These are phyloP conservation scores for Sarocladium oryzae DNA, from an alignment of 2,329 filamentous ascomycete genomes.

Conservation along the genomic window DNA sequence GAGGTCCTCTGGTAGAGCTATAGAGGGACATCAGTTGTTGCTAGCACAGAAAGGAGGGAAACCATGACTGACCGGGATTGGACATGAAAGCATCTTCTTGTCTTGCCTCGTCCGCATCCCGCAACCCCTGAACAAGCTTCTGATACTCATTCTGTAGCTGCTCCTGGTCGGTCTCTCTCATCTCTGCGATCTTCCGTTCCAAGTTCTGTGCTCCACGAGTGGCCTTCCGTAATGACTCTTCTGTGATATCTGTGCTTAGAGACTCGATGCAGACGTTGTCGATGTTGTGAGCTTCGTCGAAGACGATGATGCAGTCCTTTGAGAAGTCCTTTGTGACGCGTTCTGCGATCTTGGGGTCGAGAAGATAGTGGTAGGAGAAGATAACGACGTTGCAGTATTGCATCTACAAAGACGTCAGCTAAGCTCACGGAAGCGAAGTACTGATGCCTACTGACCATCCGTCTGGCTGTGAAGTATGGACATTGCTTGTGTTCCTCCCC, in stretches of 20 bases:
- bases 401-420: constrained; percentile 54
- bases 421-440: not conserved
- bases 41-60: not conserved
- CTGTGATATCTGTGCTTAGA: constrained; percentile 90
- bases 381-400: constrained; percentile 99
- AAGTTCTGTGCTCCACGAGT: constrained; percentile 86
- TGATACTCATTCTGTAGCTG: constrained; percentile 94
- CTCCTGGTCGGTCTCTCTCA: constrained; percentile 92
- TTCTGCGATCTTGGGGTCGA: constrained; percentile 97
- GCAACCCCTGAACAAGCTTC: constrained; percentile 86
- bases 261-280: constrained; percentile 99
- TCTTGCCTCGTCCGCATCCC: constrained; percentile 80
- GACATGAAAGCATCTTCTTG: constrained; percentile 97
- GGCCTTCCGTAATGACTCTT: constrained; percentile 87
- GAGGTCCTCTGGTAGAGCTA: constrained; percentile 81
- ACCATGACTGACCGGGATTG: constrained; percentile 57
- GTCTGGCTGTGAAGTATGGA: constrained; percentile 89
- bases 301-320: constrained; percentile 97
- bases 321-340: constrained; percentile 91
- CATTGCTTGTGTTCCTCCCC: constrained; percentile 96
- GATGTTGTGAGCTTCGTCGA: constrained; percentile 98
- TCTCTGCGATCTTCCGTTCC: constrained; percentile 83
- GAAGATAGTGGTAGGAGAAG: constrained; percentile 96
- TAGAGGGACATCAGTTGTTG: not conserved
- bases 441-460: constrained; percentile 62